Evolutionary conservation across 257 asterid species (phyloP).

Genomic region (Primulina tabacum): DNA sequence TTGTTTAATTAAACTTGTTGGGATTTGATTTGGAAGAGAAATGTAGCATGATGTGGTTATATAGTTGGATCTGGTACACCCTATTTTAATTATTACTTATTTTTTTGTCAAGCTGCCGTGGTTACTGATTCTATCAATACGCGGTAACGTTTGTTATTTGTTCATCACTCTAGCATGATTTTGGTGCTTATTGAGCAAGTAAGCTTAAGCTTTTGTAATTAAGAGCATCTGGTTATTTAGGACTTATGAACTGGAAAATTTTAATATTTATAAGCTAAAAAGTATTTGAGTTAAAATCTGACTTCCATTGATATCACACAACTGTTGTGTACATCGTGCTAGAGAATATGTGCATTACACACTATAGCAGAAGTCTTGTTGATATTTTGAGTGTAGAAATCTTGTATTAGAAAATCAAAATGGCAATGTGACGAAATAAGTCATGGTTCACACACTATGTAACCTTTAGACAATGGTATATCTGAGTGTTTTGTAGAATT

Average conservation of each 20-base stretch:
- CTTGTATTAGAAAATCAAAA: constrained; percentile 6
- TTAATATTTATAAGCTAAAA: constrained; percentile 15
- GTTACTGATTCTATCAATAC: constrained; percentile 4
- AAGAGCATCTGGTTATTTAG: constrained; percentile 19
- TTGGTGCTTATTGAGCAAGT: background rate
- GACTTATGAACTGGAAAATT: background rate
- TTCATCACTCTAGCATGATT: constrained; percentile 16
- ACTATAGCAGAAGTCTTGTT: background rate
- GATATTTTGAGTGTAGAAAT: background rate
- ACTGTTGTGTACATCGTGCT: background rate
- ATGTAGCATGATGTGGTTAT: constrained; percentile 5
- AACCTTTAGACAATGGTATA: background rate
- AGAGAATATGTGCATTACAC: background rate
- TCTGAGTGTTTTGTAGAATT: background rate
- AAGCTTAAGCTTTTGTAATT: constrained; percentile 1
- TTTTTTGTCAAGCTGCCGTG: constrained; percentile 15
- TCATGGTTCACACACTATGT: constrained; percentile 1
- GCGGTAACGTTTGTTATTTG: background rate
- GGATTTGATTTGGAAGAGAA: constrained; percentile 19
- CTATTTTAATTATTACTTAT: constrained; percentile 4
- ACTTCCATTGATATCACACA: constrained; percentile 1
- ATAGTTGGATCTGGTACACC: constrained; percentile 36
- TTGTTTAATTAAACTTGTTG: background rate
- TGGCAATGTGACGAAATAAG: constrained; percentile 1
- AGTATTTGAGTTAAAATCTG: background rate